These are phyloP conservation scores for Aureobasidium sp. DNA, from an alignment of 2,329 filamentous ascomycete species.

Conservation along the genomic window DNA sequence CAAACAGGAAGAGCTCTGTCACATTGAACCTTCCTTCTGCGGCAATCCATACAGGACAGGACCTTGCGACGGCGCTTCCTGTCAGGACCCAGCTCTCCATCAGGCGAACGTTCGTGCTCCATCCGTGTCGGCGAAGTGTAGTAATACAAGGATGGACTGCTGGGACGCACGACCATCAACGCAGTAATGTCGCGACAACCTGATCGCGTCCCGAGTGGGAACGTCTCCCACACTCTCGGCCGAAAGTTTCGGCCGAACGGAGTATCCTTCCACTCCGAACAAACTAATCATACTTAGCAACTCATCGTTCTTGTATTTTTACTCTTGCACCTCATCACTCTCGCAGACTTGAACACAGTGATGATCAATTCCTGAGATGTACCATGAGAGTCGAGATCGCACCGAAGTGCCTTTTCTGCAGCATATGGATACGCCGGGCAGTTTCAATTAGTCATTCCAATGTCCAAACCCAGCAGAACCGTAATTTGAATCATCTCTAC, in stretches of 20 bases:
- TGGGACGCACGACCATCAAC: neutral
- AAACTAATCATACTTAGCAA: neutral
- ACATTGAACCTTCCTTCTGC: conserved; percentile 42
- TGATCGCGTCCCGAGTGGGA: neutral
- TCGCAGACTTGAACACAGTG: neutral
- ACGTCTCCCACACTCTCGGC: neutral
- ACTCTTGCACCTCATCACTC: neutral
- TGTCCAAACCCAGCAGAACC: too few relatives aligned
- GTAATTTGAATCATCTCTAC: neutral
- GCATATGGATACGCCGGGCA: neutral
- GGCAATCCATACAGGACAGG: conserved; percentile 41
- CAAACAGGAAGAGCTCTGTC: conserved; percentile 40
- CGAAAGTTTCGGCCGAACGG: neutral
- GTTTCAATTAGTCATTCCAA: neutral
- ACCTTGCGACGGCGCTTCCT: conserved; percentile 41
- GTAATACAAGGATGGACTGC: neutral
- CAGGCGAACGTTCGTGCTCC: conserved; percentile 11
- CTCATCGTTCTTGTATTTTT: neutral
- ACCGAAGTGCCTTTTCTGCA: neutral
- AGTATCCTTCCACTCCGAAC: neutral
- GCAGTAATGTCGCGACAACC: neutral
- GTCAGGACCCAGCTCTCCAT: conserved; percentile 21
- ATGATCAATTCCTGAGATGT: neutral
- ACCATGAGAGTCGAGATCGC: neutral
- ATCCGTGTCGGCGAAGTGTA: neutral